Conservation (phyloP, 208 protist genomes). For the Borovskyia barvae region DNA sequence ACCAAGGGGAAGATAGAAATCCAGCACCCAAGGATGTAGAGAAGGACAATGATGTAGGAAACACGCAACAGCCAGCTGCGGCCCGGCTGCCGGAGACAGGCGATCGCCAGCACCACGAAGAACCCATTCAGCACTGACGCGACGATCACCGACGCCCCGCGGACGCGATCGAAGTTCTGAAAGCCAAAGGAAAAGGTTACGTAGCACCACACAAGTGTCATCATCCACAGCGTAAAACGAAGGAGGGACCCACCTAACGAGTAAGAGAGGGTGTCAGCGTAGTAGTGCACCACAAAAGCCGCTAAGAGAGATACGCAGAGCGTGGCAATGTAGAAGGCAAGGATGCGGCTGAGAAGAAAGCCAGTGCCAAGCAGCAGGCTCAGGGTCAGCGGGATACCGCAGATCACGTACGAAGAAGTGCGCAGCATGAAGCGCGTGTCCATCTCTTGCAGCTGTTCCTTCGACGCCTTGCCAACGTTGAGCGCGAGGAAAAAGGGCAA, state of each 20-base stretch:
- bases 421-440: constrained; percentile 26
- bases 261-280: constrained; percentile 42
- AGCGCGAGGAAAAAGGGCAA: constrained; percentile 56
- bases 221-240: constrained; percentile 49
- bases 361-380: constrained; percentile 62
- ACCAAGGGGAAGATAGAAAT: constrained; percentile 53
- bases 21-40: constrained; percentile 53
- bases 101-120: constrained; percentile 35
- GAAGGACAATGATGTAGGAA: constrained; percentile 30
- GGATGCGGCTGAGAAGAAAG: constrained; percentile 66
- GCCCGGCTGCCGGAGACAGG: constrained; percentile 33
- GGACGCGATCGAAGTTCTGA: constrained; percentile 29
- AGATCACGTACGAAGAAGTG: constrained; percentile 57
- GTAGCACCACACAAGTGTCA: constrained; percentile 59
- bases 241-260: constrained; percentile 41
- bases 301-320: constrained; percentile 29
- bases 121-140: constrained; percentile 28
- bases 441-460: constrained; percentile 7
- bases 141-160: constrained; percentile 38
- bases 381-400: constrained; percentile 42
- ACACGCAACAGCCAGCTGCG: constrained; percentile 42
- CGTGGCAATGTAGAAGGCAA: constrained; percentile 41
- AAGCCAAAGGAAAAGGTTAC: constrained; percentile 56
- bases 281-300: constrained; percentile 62
- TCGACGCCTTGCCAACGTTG: constrained; percentile 24